phyloP scores from a whole-genome alignment of 192 early-diverging fungal genomes.

The Backusella liffmaniae region DNA sequence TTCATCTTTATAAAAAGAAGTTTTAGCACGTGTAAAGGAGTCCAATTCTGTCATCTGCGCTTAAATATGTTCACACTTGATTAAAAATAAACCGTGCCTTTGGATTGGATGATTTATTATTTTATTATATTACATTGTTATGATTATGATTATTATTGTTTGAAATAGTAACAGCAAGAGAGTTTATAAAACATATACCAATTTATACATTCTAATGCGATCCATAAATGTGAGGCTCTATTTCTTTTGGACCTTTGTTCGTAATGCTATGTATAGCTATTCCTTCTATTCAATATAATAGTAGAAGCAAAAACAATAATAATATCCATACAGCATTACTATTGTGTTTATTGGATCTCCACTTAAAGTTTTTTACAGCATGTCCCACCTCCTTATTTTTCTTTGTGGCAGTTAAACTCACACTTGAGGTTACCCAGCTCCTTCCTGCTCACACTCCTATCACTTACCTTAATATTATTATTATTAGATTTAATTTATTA shows the following conservation, averaged over 20 bases:
- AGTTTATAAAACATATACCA: background rate
- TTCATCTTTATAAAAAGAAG: background rate
- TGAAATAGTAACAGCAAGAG: too few species aligned
- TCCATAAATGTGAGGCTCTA: background rate
- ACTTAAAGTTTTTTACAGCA: background rate
- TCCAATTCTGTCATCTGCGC: background rate
- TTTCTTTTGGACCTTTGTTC: background rate
- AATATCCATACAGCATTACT: background rate
- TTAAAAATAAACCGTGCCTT: background rate
- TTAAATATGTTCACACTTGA: background rate
- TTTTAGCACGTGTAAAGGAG: background rate
- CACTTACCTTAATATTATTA: background rate
- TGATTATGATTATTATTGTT: too few species aligned
- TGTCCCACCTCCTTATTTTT: constrained; percentile 4
- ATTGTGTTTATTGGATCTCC: constrained; percentile 4
- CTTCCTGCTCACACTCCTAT: background rate
- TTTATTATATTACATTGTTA: background rate
- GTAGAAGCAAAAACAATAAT: too few species aligned
- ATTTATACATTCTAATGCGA: background rate
- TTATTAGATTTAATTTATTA: background rate
- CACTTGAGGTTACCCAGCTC: background rate
- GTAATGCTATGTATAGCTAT: background rate
- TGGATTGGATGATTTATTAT: background rate
- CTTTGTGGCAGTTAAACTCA: background rate
- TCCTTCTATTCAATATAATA: background rate